Evolutionary conservation across 78 protist species (phyloP).

Genomic region (Dictyostelium brefeldianum): DNA sequence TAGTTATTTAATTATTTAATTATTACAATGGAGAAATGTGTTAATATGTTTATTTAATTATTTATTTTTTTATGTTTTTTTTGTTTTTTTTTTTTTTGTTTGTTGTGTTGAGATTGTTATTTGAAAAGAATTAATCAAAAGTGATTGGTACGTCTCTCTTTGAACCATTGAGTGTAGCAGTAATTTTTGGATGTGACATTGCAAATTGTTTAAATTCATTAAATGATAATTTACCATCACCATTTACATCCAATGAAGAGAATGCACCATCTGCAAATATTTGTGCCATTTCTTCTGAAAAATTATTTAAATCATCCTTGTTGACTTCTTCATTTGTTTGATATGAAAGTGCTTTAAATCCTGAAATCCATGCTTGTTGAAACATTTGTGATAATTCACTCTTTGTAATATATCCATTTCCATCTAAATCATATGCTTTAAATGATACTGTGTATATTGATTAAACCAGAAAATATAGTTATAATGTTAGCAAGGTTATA

Average conservation of each 20-base stretch:
- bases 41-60: not conserved
- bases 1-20: too few species aligned
- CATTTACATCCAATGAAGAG: constrained; percentile 81
- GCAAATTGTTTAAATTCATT: constrained; percentile 85
- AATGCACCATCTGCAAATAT: constrained; percentile 87
- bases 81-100: not conserved
- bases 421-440: constrained; percentile 93
- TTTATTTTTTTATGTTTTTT: not conserved
- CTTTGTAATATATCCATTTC: constrained; percentile 90
- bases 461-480: not conserved
- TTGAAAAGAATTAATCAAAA: constrained; percentile 34
- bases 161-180: constrained; percentile 84
- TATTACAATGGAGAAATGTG: too few species aligned
- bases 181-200: constrained; percentile 84
- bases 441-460: constrained; percentile 75
- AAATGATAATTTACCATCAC: constrained; percentile 84
- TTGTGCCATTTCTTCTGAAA: constrained; percentile 85
- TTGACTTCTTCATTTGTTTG: constrained; percentile 82
- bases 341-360: constrained; percentile 83
- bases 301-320: constrained; percentile 80
- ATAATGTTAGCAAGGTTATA: too few species aligned
- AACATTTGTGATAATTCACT: constrained; percentile 87
- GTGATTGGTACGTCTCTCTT: constrained; percentile 87
- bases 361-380: constrained; percentile 85
- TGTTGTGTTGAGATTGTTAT: not conserved